phyloP scores from a whole-genome alignment of 441 rosid species.

The Breynia disticha region DNA sequence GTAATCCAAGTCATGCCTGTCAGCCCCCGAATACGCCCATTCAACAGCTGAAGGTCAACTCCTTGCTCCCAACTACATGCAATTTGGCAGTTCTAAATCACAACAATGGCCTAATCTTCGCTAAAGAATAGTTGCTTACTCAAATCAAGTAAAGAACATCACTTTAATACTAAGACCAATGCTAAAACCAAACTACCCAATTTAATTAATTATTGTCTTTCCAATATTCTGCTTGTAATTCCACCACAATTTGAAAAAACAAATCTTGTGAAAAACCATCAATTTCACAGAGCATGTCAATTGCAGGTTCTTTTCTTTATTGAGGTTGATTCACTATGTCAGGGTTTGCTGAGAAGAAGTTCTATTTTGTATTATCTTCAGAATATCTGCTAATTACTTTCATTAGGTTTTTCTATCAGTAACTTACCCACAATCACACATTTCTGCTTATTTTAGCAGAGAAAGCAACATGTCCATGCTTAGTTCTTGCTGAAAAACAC shows the following conservation, averaged over 20 bases:
- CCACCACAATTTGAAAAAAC: too few relatives aligned
- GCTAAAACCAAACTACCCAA: too few relatives aligned
- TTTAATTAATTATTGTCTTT: too few relatives aligned
- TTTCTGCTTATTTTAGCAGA: conserved; percentile 52
- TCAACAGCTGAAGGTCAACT: conserved; percentile 63
- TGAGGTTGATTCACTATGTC: too few relatives aligned
- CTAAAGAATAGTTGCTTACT: too few relatives aligned
- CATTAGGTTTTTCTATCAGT: conserved; percentile 26
- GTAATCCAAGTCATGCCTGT: conserved; percentile 92
- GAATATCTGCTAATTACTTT: conserved; percentile 31
- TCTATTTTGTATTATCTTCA: conserved; percentile 49
- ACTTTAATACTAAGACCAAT: too few relatives aligned
- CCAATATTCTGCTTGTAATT: too few relatives aligned
- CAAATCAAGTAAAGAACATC: too few relatives aligned
- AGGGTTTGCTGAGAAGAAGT: conserved; percentile 39
- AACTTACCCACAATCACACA: conserved; percentile 27
- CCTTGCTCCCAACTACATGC: conserved; percentile 82
- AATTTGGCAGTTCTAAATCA: conserved; percentile 90
- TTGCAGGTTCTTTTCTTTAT: too few relatives aligned
- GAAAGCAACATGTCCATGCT: conserved; percentile 69
- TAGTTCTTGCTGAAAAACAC: conserved; percentile 61
- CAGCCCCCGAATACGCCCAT: conserved; percentile 67
- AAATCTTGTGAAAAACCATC: too few relatives aligned
- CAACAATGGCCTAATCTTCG: conserved; percentile 14
- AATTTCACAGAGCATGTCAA: too few relatives aligned